These are phyloP conservation scores for Byssothecium circinans DNA, from an alignment of 2,329 filamentous ascomycete species.

Conservation along the genomic window DNA sequence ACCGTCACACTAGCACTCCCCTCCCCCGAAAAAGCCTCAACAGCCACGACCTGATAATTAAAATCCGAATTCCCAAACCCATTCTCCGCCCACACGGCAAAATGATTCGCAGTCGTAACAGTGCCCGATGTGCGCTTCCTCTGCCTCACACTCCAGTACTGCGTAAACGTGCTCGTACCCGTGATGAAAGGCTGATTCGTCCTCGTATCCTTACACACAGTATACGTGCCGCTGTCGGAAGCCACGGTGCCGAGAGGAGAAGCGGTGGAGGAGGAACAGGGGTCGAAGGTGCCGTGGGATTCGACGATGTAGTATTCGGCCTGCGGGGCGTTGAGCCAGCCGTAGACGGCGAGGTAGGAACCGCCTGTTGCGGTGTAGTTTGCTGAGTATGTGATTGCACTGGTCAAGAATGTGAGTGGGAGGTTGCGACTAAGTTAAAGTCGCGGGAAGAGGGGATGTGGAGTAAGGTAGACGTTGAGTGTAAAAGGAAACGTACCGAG, in stretches of 20 bases:
- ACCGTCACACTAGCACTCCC: conserved; percentile 9
- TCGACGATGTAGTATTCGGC: conserved; percentile 63
- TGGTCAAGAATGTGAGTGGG: background rate
- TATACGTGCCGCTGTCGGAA: conserved; percentile 56
- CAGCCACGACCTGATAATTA: conserved; percentile 48
- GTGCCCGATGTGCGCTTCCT: conserved; percentile 52
- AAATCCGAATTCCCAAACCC: conserved; percentile 22
- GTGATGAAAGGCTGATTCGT: conserved; percentile 56
- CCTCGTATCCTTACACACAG: conserved; percentile 53
- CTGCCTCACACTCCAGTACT: conserved; percentile 57
- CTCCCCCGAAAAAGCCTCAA: conserved; percentile 49
- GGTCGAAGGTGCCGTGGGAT: conserved; percentile 50
- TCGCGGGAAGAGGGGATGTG: too few species aligned
- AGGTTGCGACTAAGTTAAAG: too few species aligned
- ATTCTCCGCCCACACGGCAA: conserved; percentile 28
- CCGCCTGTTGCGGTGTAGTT: conserved; percentile 27
- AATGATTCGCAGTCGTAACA: conserved; percentile 31
- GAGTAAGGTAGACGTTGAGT: too few species aligned
- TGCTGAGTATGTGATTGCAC: conserved; percentile 22
- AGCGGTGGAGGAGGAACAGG: conserved; percentile 40
- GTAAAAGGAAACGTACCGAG: too few species aligned
- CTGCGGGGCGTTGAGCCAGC: conserved; percentile 56
- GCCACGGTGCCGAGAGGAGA: conserved; percentile 54
- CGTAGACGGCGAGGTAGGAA: conserved; percentile 51
- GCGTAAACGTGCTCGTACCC: conserved; percentile 55